These are phyloP conservation scores for Cryptococcus sp. DNA, from an alignment of 1,284 basidiomycete species.

Conservation along the genomic window DNA sequence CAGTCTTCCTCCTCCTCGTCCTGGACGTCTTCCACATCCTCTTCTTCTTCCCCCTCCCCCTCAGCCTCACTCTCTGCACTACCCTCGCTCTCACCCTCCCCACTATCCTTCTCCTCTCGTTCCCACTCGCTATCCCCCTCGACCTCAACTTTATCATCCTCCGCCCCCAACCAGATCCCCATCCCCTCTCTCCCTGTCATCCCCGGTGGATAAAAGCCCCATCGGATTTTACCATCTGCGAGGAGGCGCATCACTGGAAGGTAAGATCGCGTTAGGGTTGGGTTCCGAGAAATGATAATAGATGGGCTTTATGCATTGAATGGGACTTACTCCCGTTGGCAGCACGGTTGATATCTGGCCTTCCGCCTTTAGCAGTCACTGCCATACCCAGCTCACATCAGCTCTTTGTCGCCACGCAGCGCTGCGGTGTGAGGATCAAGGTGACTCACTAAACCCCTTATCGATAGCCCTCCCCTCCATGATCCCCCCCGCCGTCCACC, in stretches of 20 bases:
- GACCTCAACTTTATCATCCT: slow-evolving; percentile 12
- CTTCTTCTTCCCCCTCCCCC: slow-evolving; percentile 33
- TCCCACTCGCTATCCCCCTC: slow-evolving; percentile 17
- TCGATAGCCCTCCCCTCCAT: slow-evolving; percentile 69
- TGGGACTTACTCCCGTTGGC: slow-evolving; percentile 73
- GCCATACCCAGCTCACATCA: not conserved
- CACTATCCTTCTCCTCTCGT: slow-evolving; percentile 17
- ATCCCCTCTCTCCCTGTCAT: slow-evolving; percentile 36
- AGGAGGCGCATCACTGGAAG: slow-evolving; percentile 70
- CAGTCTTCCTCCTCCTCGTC: slow-evolving; percentile 15
- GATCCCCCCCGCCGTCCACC: slow-evolving; percentile 60
- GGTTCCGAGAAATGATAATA: too few relatives aligned
- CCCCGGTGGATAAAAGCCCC: slow-evolving; percentile 76
- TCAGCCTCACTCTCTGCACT: slow-evolving; percentile 24
- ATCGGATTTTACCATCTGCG: slow-evolving; percentile 71
- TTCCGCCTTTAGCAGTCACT: slow-evolving; percentile 81
- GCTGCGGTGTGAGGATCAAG: too few relatives aligned
- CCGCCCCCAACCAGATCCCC: slow-evolving; percentile 61
- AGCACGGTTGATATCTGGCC: slow-evolving; percentile 81
- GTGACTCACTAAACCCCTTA: slow-evolving; percentile 60
- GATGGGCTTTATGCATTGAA: too few relatives aligned
- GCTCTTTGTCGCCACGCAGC: not conserved
- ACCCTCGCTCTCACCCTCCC: slow-evolving; percentile 25
- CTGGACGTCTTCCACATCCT: slow-evolving; percentile 18
- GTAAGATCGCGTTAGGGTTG: not conserved